Evolutionary conservation across 345 rosid species (phyloP), one percentile per base, ranked within the genome.

Genomic region (Citrus reticulata): DNA sequence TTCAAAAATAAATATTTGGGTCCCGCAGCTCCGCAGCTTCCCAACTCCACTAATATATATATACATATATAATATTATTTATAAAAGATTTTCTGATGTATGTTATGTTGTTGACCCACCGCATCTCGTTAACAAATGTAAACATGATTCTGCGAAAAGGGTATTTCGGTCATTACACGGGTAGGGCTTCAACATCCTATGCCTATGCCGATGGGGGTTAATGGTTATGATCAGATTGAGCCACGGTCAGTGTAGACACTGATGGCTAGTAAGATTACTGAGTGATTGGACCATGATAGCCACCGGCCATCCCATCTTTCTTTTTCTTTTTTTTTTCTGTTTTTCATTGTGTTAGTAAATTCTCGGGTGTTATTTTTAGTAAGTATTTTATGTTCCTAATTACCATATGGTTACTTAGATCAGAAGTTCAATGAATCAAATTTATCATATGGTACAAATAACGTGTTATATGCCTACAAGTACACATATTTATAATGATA

Each of bases 261-360:
- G 16, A 9, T 34, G 24, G 24, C 42, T 2, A 29, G 73, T 46
- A 14, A 65, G 55, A 74, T 72, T 30, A 7, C 22, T 6, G 46
- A 5, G 84, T 83, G 88, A 83, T 83, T 83, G 68, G 81, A 65
- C 62, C 46, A 70, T 81, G 77, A 81, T 81, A 64, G 19, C 81
- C 68, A 42, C 73, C 17, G 46, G 46, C 71, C 6, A 40, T 62
- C 77, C 29, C 29, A 72, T 71, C 59, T 55, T 24, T 9, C 24
- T 2, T 25, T 27, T 25, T 27, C 1, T 29, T 29, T 29, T 2
- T 29, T 29, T 22, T 37, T 5, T 5, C 35, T 46, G 17, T 46
- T 46, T 46, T 13, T 13, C 51, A 46, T 46, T 13, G 51, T 0
- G 51, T 46, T 13, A 7, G 10, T 24, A 5, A 35, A 0, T 32